Base-by-base conservation (phyloP, 1,284 basidiomycete species). In the Trametes hirsuta region DNA sequence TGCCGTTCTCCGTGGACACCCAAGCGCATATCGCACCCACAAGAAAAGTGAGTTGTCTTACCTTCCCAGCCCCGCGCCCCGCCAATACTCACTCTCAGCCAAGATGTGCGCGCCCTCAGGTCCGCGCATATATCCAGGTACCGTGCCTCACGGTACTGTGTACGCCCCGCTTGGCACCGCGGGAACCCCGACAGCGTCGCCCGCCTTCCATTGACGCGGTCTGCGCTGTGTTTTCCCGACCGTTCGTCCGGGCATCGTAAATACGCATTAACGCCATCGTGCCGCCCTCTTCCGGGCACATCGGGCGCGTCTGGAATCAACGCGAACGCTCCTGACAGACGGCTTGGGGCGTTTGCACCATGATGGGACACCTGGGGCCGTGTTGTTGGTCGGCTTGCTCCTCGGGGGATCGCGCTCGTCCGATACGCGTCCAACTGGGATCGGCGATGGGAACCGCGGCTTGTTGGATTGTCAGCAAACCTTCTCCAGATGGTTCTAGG, bases 251-350 rank as follows among this genome's bases (percentile, higher is more conserved):
- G 34, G 47, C 45, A 41, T 60, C 64, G 64, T 62, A 63, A 48
- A 45, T 65, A 65, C 64, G 61, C 64, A 40, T 58, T 65, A 65
- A 59, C 64, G 56, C 64, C 64, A 59, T 65, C 47, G 18, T 4
- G 18, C 30, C 34, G 34, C 53, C 11, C 10, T 11, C 46, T 14
- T 21, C 18, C 40, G 24, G 6, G 18, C 22, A 12, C 30, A 30
- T 30, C 30, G 30, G 49, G 30, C 39, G 49, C 41, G 25, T 54
- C 52, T 58, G 25, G 56, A 61, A 57, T 44, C 44, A 41, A 22
- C 53, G 48, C 61, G 56, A 54, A 53, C 30, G 14, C 35, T 30
- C 40, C 39, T 51, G 41, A 21, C 50, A 44, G 49, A 53, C 45
- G 6, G 47, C 50, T 49, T 34, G 44, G 39, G 45, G 30, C 18